Evolutionary conservation across 2,329 filamentous ascomycete genomes (phyloP).

Genomic region (Colletotrichum lindemuthianum): DNA sequence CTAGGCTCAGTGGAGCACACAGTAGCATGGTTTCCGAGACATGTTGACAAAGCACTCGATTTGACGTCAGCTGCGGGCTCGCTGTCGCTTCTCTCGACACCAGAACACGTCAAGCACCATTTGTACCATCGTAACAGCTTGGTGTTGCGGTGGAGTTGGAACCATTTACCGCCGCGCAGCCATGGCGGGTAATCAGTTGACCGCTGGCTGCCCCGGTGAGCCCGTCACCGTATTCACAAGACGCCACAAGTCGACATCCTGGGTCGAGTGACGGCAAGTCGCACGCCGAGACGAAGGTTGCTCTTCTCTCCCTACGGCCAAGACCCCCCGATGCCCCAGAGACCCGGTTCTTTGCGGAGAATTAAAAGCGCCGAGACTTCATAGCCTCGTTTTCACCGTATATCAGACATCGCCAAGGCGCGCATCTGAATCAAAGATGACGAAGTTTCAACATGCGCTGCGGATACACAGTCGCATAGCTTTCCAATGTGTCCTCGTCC

Average conservation of each 20-base stretch:
- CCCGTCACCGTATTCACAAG: slow-evolving; percentile 5
- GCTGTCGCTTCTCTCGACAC: slow-evolving; percentile 15
- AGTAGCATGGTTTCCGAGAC: slow-evolving; percentile 4
- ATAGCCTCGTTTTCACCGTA: slow-evolving; percentile 3
- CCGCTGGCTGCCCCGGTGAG: no score
- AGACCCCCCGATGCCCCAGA: not conserved
- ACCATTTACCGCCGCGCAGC: not conserved
- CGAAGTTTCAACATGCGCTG: slow-evolving; percentile 27
- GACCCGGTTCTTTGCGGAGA: slow-evolving; percentile 11
- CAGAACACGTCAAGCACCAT: slow-evolving; percentile 15
- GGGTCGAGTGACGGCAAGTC: not conserved
- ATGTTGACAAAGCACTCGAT: slow-evolving; percentile 1
- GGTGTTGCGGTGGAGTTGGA: not conserved
- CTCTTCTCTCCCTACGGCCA: not conserved
- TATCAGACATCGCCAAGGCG: slow-evolving; percentile 12
- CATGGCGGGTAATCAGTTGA: no score
- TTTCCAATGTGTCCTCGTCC: slow-evolving; percentile 15
- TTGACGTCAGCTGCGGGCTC: slow-evolving; percentile 18
- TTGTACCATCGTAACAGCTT: not conserved
- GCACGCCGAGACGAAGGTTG: not conserved
- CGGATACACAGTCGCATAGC: not conserved
- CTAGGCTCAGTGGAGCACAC: slow-evolving; percentile 2
- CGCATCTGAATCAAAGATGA: slow-evolving; percentile 19
- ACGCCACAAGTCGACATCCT: slow-evolving; percentile 16
- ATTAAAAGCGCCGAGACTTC: not conserved